phyloP scores from a whole-genome alignment of 192 early-diverging fungal species.

The Coemansia sp. region DNA sequence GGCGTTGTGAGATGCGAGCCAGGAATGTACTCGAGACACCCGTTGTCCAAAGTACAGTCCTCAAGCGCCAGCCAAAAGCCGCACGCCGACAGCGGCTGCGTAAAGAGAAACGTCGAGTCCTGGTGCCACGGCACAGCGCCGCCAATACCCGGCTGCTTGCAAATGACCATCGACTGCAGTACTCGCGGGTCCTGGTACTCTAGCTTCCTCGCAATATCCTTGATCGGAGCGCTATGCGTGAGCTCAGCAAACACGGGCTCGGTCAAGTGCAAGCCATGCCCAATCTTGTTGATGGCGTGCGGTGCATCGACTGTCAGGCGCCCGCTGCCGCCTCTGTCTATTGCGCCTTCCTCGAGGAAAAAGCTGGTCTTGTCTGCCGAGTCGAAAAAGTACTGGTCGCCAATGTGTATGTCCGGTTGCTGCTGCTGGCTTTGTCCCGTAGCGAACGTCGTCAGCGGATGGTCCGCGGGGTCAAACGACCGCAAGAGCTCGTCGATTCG shows the following conservation, averaged over 20 bases:
- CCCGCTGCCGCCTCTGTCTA: slow-evolving; percentile 63
- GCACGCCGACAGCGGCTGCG: slow-evolving; percentile 78
- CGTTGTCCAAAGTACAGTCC: slow-evolving; percentile 85
- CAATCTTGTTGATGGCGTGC: slow-evolving; percentile 87
- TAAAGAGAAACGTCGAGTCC: slow-evolving; percentile 93
- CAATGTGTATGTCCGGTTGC: slow-evolving; percentile 59
- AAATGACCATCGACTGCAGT: slow-evolving; percentile 93
- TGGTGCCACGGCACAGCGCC: slow-evolving; percentile 83
- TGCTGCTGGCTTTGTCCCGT: slow-evolving; percentile 54
- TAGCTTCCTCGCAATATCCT: slow-evolving; percentile 60
- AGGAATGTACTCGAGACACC: slow-evolving; percentile 83
- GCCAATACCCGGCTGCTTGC: slow-evolving; percentile 70
- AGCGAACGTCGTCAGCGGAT: slow-evolving; percentile 79
- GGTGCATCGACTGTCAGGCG: slow-evolving; percentile 64
- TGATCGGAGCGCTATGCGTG: slow-evolving; percentile 60
- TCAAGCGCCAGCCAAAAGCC: slow-evolving; percentile 95
- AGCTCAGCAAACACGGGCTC: slow-evolving; percentile 77
- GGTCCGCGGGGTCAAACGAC: slow-evolving; percentile 64
- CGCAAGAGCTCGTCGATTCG: slow-evolving; percentile 60
- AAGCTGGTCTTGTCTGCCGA: slow-evolving; percentile 84
- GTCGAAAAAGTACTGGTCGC: slow-evolving; percentile 88
- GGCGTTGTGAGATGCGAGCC: slow-evolving; percentile 77
- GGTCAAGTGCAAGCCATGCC: slow-evolving; percentile 84
- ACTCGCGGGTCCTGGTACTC: slow-evolving; percentile 74
- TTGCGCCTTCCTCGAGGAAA: slow-evolving; percentile 89